A percentile compares a stretch with the other conserved stretches of the same genome.
phyloP scores from a whole-genome alignment of 1,139 yeast species.

The Candida sanyaensis region DNA sequence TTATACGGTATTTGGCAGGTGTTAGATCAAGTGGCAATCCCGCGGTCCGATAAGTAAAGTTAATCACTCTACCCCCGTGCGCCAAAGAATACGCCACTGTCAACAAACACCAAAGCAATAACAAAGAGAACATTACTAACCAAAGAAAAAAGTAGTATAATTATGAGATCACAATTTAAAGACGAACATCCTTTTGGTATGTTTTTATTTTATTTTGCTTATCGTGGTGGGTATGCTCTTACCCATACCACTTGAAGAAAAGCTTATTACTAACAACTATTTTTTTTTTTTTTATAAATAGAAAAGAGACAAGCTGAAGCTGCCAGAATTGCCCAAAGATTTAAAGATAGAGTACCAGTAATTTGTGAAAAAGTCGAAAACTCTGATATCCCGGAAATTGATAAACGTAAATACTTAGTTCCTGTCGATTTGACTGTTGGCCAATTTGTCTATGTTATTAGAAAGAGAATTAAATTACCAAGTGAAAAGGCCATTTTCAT shows the following conservation, averaged over 20 bases:
- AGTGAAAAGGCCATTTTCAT: slow-evolving; percentile 98
- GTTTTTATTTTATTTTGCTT: slow-evolving; percentile 26
- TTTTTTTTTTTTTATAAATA: slow-evolving; percentile 17
- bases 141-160: slow-evolving; percentile 7
- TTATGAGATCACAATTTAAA: slow-evolving; percentile 90
- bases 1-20: background rate
- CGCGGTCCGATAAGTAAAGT: background rate
- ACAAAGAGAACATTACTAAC: slow-evolving; percentile 5
- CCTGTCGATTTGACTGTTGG: slow-evolving; percentile 97
- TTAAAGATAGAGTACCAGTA: slow-evolving; percentile 91
- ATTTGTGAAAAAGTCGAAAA: slow-evolving; percentile 98
- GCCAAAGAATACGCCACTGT: slow-evolving; percentile 4
- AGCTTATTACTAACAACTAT: slow-evolving; percentile 20
- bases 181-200: slow-evolving; percentile 87
- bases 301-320: slow-evolving; percentile 98
- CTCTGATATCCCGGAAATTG: slow-evolving; percentile 94
- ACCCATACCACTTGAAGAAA: no score
- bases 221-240: background rate
- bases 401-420: slow-evolving; percentile 93
- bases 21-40: slow-evolving; percentile 9
- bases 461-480: slow-evolving; percentile 93
- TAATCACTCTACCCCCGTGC: slow-evolving; percentile 1
- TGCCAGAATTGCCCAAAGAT: slow-evolving; percentile 84
- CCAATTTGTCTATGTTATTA: slow-evolving; percentile 94
- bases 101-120: background rate